These are phyloP conservation scores for Elaeagnus macrophylla DNA, from an alignment of 306 rosid species.

Conservation along the genomic window DNA sequence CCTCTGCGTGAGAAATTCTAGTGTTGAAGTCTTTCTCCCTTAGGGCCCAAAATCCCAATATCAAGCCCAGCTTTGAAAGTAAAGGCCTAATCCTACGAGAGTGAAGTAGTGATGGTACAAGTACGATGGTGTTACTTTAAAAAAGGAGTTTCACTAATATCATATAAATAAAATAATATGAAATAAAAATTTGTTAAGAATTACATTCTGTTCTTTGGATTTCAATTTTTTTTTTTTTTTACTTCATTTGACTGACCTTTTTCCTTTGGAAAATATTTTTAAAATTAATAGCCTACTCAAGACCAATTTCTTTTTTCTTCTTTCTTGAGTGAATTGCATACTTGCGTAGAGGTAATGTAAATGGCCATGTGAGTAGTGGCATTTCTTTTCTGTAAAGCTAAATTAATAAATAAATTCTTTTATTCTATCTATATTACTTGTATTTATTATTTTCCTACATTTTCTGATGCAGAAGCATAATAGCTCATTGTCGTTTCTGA, in stretches of 20 bases:
- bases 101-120: slow-evolving; percentile 5
- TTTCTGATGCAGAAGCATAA: too few species aligned
- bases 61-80: slow-evolving; percentile 19
- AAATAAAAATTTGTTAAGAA: too few species aligned
- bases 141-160: slow-evolving; percentile 7
- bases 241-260: background rate
- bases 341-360: slow-evolving; percentile 35
- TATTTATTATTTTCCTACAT: too few species aligned
- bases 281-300: background rate
- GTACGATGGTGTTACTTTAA: background rate
- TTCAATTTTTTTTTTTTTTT: background rate
- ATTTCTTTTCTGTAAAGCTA: too few species aligned
- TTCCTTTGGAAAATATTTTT: background rate
- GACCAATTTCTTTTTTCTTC: background rate
- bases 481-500: too few species aligned
- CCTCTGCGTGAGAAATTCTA: slow-evolving; percentile 53
- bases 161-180: slow-evolving; percentile 17
- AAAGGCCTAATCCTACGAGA: slow-evolving; percentile 19
- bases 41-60: slow-evolving; percentile 12
- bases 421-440: too few species aligned
- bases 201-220: background rate
- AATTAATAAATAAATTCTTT: too few species aligned
- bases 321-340: slow-evolving; percentile 6
- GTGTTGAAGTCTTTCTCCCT: slow-evolving; percentile 57
- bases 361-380: too few species aligned